These are phyloP conservation scores for Candida namnaoensis DNA, from an alignment of 805 yeast genomes.

Conservation along the genomic window DNA sequence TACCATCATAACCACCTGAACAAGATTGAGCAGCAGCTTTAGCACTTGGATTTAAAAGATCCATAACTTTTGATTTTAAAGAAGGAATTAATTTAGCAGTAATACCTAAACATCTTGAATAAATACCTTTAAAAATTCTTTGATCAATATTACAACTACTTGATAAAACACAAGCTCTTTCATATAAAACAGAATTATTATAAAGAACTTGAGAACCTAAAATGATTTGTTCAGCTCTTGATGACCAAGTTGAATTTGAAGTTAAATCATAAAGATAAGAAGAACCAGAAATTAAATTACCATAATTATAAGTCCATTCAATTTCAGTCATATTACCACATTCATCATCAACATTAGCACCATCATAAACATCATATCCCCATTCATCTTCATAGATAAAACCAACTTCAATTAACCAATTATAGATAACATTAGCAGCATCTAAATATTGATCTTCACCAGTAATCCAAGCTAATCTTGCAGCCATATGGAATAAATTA, in stretches of 20 bases:
- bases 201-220: conserved; percentile 22
- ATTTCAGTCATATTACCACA: conserved; percentile 50
- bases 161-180: conserved; percentile 73
- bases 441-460: conserved; percentile 41
- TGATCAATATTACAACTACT: conserved; percentile 73
- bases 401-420: conserved; percentile 46
- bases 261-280: conserved; percentile 70
- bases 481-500: conserved; percentile 52
- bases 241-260: conserved; percentile 48
- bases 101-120: conserved; percentile 64
- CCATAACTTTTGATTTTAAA: conserved; percentile 21
- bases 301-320: conserved; percentile 84
- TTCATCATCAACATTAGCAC: conserved; percentile 47
- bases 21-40: conserved; percentile 76
- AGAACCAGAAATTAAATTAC: conserved; percentile 62
- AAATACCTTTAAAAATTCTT: conserved; percentile 80
- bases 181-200: conserved; percentile 52
- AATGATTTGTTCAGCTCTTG: conserved; percentile 8
- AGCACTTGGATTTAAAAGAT: conserved; percentile 39
- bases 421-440: conserved; percentile 45
- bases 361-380: conserved; percentile 54
- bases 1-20: conserved; percentile 78
- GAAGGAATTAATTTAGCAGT: conserved; percentile 66
- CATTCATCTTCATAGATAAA: conserved; percentile 28
- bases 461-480: conserved; percentile 53